These are phyloP conservation scores for Phytophthora megakarya DNA, from an alignment of 352 stramenopile genomes.

Conservation along the genomic window DNA sequence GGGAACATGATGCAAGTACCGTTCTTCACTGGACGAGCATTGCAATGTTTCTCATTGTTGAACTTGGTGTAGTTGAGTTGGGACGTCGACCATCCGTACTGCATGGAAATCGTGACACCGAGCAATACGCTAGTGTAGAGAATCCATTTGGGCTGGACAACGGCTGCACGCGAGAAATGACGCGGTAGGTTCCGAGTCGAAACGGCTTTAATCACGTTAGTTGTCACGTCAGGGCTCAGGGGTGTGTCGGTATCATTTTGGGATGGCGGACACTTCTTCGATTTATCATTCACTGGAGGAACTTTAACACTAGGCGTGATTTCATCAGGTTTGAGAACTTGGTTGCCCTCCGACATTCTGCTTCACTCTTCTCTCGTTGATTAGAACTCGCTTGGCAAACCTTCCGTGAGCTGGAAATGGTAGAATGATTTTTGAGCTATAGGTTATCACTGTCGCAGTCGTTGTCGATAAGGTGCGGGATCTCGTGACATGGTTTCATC, in stretches of 20 bases:
- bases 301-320: slow-evolving; percentile 8
- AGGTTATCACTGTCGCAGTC: not conserved
- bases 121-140: slow-evolving; percentile 35
- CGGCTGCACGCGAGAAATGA: slow-evolving; percentile 19
- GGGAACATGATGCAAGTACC: slow-evolving; percentile 47
- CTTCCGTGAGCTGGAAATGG: slow-evolving; percentile 5
- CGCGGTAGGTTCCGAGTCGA: slow-evolving; percentile 26
- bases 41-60: slow-evolving; percentile 32
- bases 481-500: slow-evolving; percentile 24
- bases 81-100: slow-evolving; percentile 48
- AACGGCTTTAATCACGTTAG: slow-evolving; percentile 16
- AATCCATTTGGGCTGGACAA: slow-evolving; percentile 37
- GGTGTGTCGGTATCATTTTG: not conserved
- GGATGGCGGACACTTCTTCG: not conserved
- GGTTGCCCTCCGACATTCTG: slow-evolving; percentile 19
- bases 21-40: slow-evolving; percentile 10
- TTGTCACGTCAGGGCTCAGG: slow-evolving; percentile 4
- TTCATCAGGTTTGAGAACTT: slow-evolving; percentile 19
- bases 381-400: slow-evolving; percentile 4
- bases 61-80: slow-evolving; percentile 45
- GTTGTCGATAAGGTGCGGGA: not conserved
- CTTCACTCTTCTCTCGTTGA: slow-evolving; percentile 1
- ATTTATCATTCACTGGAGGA: not conserved
- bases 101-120: slow-evolving; percentile 26
- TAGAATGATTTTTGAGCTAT: slow-evolving; percentile 17